Evolutionary conservation across 352 stramenopile species (phyloP), one percentile per base, ranked within the genome.

Genomic region (Labyrinthula sp.): DNA sequence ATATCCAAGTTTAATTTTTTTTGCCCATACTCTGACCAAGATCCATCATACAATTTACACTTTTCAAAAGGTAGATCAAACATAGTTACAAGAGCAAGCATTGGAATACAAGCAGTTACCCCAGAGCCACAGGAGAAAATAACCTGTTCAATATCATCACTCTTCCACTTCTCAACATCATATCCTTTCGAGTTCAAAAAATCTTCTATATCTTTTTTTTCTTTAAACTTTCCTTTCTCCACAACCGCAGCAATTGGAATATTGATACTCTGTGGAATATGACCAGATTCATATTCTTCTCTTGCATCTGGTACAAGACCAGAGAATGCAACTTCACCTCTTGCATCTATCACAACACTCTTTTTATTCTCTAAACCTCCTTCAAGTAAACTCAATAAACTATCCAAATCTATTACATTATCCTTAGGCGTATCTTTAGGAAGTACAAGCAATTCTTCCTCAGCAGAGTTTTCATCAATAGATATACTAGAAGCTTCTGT

Each of bases 31-130:
- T n/a, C n/a, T n/a, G n/a, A n/a, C n/a, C n/a, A n/a, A n/a, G n/a
- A 81, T 6, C 77, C 78, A 39, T 90, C 78, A 59, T 85, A 90
- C 23, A 90, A 70, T 1, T 67, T 60, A 22, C 60, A 64, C 33
- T 56, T 63, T 7, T 59, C 47, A 8, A 40, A 41, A 9, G 63
- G 60, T 36, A 67, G 59, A 15, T 60, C 45, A 23, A 63, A 63
- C 39, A 63, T 67, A 14, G 66, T 49, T 25, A 69, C 61, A 7
- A 75, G 57, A 48, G 74, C 64, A 67, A 88, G 45, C 64, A 65
- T 71, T 69, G 71, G 17, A 35, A 56, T 50, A 21, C 65, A 63
- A 18, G 66, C 60, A 25, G 68, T 73, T 10, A 72, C 63, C 17
- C 68, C 57, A 54, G 58, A 70, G 14, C 66, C 65, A 56, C 66